Base-by-base conservation (phyloP, 2,329 filamentous ascomycete genomes). In the Exophiala sideris region DNA sequence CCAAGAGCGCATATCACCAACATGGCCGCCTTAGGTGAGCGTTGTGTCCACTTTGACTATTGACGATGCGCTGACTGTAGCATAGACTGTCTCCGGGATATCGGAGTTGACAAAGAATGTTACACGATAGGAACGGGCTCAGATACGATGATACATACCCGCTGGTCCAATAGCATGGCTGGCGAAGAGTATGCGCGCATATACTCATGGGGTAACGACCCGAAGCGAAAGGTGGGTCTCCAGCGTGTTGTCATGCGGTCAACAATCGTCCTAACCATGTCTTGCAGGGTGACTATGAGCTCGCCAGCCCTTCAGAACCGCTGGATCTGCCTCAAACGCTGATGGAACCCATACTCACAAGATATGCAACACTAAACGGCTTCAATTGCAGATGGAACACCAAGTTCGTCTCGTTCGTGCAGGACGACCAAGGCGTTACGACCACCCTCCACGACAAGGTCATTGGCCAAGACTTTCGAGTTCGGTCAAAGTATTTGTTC, bases 401-500 rank as follows among this genome's bases (percentile, higher is more conserved):
- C 6, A 52, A 61, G 2, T 69, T 75, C 48, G 24, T 66, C 10
- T 58, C 62, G 16, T 65, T 67, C 45, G 49, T 62, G 42, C 51
- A 63, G 32, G 49, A 68, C 2, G 57, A 56, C 3, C 62, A 65
- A 12, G 63, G 60, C 1, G 67, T 72, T 20, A 63, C 64, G 1
- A 71, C 67, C 2, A 68, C 63, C 3, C 51, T 75, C 12, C 58
- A 64, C 35, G 71, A 75, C 45, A 67, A 67, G 5, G 34, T 76
- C 3, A 68, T 71, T 0, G 65, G 67, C 1, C 35, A 59, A 1
- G 56, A 67, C 10, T 82, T 79, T 65, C 58, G 61, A 20, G 73
- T 85, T 36, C 70, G 71, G 7, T 76, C 79, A 0, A 78, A 76
- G 51, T 85, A 80, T 58, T 68, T 85, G 6, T 82, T 85, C 55